Base-by-base conservation (phyloP, 1,284 basidiomycete species). In the Puccinia triticina region DNA sequence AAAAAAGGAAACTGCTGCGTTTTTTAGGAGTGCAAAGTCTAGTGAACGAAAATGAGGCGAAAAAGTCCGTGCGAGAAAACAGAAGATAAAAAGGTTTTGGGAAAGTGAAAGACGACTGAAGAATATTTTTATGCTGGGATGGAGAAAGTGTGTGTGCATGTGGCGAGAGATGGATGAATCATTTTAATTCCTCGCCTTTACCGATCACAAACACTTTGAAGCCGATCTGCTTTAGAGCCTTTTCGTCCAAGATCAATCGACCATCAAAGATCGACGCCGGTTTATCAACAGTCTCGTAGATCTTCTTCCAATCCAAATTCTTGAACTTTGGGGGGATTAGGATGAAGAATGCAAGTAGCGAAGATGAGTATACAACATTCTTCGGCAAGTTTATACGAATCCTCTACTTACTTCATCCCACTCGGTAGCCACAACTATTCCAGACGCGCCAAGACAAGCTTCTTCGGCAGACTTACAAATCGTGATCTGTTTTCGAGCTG, bases 221-320 rank as follows among this genome's bases (percentile, higher is more conserved):
- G 67, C 96, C 96, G 86, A 98, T 96, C 87, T 91, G 88, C 85
- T 91, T 90, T 84, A 99, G 90, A 87, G 90, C 90, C 81, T 92
- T 91, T 18, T 91, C 91, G 87, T 98, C 93, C 79, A 98, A 90
- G 85, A 98, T 89, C 83, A 94, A 89, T 57, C 95, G 90, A 3
- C 95, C 95, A 86, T 99, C 96, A 86, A 98, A 98, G 16, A 88
- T 84, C 55, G 87, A 87, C 4, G 87, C 87, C 18, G 96, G 96
- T 90, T 98, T 98, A 87, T 93, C 93, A 94, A 98, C 98, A 86
- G 90, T 89, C 83, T 89, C 88, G 89, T 98, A 97, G 64, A 98
- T 92, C 73, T 88, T 88, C 85, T 90, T 88, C 96, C 96, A 99
- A 88, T 97, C 92, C 84, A 98, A 93, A 61, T 92, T 90, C 86